phyloP scores from a whole-genome alignment of 2,329 filamentous ascomycete species.

The Chaetothyriales sp. region DNA sequence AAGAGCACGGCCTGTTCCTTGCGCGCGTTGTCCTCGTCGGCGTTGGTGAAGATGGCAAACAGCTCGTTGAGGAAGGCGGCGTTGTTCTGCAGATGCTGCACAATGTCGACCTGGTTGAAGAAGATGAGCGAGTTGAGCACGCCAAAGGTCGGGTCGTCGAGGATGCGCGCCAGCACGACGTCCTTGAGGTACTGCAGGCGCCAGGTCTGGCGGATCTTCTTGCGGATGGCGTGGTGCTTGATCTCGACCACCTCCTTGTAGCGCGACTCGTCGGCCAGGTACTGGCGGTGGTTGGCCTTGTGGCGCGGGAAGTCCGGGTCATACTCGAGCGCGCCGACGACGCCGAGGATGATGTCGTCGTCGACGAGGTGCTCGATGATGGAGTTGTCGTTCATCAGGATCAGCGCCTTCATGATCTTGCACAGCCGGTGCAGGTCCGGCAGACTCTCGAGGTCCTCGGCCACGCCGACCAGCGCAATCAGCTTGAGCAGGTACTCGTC shows the following conservation, averaged over 20 bases:
- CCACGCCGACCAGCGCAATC: conserved; percentile 69
- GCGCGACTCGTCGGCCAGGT: conserved; percentile 71
- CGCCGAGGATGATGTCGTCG: conserved; percentile 75
- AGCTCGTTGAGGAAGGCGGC: conserved; percentile 63
- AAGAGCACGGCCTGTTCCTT: conserved; percentile 93
- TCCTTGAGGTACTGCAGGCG: conserved; percentile 94
- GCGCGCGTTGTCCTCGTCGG: conserved; percentile 48
- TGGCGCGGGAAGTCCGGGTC: conserved; percentile 95
- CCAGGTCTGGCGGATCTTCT: conserved; percentile 93
- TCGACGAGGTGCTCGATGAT: conserved; percentile 91
- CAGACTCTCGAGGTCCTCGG: conserved; percentile 80
- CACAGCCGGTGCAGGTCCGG: conserved; percentile 78
- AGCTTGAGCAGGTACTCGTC: conserved; percentile 81
- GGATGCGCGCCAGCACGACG: conserved; percentile 87
- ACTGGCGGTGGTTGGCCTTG: conserved; percentile 93
- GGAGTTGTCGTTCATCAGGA: conserved; percentile 81
- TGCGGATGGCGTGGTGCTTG: conserved; percentile 61
- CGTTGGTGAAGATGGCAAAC: conserved; percentile 65
- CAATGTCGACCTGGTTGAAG: conserved; percentile 97
- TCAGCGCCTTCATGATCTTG: conserved; percentile 95
- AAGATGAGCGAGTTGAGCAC: conserved; percentile 96
- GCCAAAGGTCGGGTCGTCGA: conserved; percentile 95
- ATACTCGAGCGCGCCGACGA: conserved; percentile 92
- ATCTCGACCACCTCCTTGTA: conserved; percentile 96
- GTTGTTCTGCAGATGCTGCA: conserved; percentile 83